Conservation (phyloP, 768 basidiomycete genomes). For the Artomyces pyxidatus region DNA sequence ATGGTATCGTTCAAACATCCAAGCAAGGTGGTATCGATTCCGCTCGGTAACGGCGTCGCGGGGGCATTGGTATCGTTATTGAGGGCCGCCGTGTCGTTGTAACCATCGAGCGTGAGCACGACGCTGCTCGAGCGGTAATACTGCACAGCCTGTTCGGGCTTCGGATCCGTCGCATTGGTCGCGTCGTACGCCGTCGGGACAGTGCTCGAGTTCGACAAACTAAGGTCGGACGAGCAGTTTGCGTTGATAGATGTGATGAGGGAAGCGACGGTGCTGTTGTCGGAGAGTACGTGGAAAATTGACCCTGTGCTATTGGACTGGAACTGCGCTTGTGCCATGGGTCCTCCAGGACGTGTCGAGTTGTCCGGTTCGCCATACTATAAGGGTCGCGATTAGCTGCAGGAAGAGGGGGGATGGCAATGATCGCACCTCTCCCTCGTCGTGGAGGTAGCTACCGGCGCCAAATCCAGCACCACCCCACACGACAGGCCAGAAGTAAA, state of each 20-base stretch:
- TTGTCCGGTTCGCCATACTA: conserved; percentile 30
- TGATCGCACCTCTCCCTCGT: conserved; percentile 13
- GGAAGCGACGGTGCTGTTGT: conserved; percentile 25
- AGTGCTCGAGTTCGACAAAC: conserved; percentile 5
- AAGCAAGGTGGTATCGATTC: conserved; percentile 40
- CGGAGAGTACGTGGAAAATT: conserved; percentile 28
- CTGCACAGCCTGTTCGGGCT: conserved; percentile 20
- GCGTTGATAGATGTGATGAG: conserved; percentile 22
- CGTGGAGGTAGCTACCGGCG: conserved; percentile 9
- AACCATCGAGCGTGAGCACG: conserved; percentile 20
- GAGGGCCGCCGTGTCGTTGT: conserved; percentile 20
- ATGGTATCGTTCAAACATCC: conserved; percentile 59
- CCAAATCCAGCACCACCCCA: conserved; percentile 9
- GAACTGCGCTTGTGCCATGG: conserved; percentile 21
- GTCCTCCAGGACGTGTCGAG: conserved; percentile 28
- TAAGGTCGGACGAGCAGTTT: conserved; percentile 22
- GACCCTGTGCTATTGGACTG: conserved; percentile 20
- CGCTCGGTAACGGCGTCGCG: conserved; percentile 42
- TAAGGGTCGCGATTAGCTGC: background rate
- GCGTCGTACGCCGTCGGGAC: conserved; percentile 7
- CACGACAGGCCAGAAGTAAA: conserved; percentile 21
- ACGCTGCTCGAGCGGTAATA: conserved; percentile 22
- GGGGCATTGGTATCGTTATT: conserved; percentile 29
- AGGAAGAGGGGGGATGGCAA: background rate
- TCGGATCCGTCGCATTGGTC: conserved; percentile 9